A percentile compares a stretch with the other conserved stretches of the same genome.
Conservation (phyloP, 2,329 filamentous ascomycete genomes). For the Colletotrichum ledebouriae region DNA sequence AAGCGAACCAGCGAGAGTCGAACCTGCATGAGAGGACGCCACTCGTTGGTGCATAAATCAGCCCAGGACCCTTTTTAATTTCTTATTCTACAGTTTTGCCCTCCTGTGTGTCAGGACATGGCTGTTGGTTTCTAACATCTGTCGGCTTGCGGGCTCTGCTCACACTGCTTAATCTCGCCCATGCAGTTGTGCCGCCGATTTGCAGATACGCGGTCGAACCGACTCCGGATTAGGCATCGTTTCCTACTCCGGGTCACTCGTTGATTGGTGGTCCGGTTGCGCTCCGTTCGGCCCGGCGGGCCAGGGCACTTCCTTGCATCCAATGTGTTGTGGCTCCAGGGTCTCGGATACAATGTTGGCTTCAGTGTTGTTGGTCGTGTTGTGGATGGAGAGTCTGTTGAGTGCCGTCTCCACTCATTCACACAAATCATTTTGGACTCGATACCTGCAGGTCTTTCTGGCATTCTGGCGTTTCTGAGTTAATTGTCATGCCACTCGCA, state of each 20-base stretch:
- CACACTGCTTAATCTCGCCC: conserved; percentile 12
- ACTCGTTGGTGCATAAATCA: conserved; percentile 32
- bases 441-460: not conserved
- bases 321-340: conserved; percentile 2
- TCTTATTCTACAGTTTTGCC: conserved; percentile 8
- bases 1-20: conserved; percentile 24
- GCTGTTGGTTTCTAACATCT: conserved; percentile 2
- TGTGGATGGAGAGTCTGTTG: not conserved
- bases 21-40: conserved; percentile 17
- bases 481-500: conserved; percentile 5
- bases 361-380: not conserved
- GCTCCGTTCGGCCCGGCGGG: conserved; percentile 16
- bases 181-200: conserved; percentile 24
- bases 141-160: conserved; percentile 4
- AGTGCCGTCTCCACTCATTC: conserved; percentile 6
- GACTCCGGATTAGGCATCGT: not conserved
- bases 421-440: not conserved
- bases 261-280: conserved; percentile 17
- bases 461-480: not conserved
- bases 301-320: not conserved
- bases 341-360: too few relatives aligned
- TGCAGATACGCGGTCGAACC: conserved; percentile 13
- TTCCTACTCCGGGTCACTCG: not conserved
- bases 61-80: conserved; percentile 32
- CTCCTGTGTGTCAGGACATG: not conserved